Conservation (phyloP, 2,329 filamentous ascomycete species). For the Clarireedia hainanense region DNA sequence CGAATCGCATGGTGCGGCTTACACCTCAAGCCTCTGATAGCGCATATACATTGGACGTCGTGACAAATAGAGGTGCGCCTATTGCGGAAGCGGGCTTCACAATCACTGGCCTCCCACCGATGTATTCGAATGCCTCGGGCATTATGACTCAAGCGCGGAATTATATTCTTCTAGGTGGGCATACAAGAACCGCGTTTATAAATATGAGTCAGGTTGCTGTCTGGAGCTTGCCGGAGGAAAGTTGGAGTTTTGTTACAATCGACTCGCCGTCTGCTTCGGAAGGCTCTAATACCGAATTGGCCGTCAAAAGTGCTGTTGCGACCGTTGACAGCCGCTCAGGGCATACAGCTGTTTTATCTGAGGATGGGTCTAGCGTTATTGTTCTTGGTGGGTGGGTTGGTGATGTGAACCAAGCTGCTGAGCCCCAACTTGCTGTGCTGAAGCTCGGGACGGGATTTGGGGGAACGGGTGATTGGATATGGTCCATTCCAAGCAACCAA, state of each 20-base stretch:
- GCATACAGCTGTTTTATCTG: constrained; percentile 74
- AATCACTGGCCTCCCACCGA: constrained; percentile 64
- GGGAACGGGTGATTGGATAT: constrained; percentile 62
- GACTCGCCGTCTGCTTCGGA: constrained; percentile 32
- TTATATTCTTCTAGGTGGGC: constrained; percentile 77
- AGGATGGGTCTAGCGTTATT: constrained; percentile 70
- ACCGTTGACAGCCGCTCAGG: constrained; percentile 69
- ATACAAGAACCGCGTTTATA: constrained; percentile 76
- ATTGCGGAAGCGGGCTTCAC: constrained; percentile 82
- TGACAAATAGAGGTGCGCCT: constrained; percentile 46
- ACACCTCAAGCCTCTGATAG: constrained; percentile 32
- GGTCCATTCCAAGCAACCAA: constrained; percentile 50
- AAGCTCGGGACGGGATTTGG: constrained; percentile 69
- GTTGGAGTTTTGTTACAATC: constrained; percentile 76
- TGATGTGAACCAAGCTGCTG: constrained; percentile 64
- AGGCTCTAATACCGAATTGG: constrained; percentile 46
- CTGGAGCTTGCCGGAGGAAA: constrained; percentile 78
- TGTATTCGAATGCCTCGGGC: constrained; percentile 59
- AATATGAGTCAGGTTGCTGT: constrained; percentile 90
- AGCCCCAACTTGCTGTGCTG: constrained; percentile 73
- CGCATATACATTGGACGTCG: constrained; percentile 38
- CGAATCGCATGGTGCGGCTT: constrained; percentile 69
- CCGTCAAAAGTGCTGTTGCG: constrained; percentile 35
- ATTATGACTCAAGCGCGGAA: constrained; percentile 64
- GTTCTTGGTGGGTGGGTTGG: constrained; percentile 92